phyloP scores from a whole-genome alignment of 495 filamentous ascomycete species.

The Thozetella sp. region DNA sequence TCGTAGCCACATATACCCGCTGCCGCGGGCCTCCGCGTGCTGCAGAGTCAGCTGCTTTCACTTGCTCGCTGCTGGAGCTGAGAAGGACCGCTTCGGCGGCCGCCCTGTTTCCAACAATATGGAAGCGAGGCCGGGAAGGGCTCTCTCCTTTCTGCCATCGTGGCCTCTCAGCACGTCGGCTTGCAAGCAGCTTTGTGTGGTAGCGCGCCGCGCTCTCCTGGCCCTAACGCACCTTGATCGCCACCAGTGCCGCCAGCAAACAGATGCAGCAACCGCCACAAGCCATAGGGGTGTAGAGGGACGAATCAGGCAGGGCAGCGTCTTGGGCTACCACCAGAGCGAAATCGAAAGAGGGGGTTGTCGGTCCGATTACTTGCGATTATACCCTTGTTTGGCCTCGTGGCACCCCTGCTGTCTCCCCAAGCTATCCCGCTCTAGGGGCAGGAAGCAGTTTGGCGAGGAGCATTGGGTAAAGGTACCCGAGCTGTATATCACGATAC shows the following conservation, averaged over 20 bases:
- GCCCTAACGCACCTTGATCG: too few relatives aligned
- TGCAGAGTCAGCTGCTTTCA: neutral
- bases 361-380: constrained; percentile 30
- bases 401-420: neutral
- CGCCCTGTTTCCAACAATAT: neutral
- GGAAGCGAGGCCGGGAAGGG: constrained; percentile 1
- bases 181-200: too few relatives aligned
- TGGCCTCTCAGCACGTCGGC: too few relatives aligned
- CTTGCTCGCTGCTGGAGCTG: neutral
- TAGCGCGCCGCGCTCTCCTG: too few relatives aligned
- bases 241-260: neutral
- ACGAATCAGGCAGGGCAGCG: neutral
- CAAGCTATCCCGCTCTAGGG: neutral
- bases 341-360: neutral
- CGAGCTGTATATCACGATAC: neutral
- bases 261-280: neutral
- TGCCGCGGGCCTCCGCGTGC: neutral
- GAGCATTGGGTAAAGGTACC: neutral
- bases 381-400: constrained; percentile 8
- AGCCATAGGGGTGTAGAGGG: neutral
- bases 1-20: neutral
- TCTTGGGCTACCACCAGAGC: neutral
- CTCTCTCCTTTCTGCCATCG: neutral
- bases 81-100: neutral
- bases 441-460: neutral